These are phyloP conservation scores for Brettanomyces anomalus DNA, from an alignment of 805 yeast genomes.

Conservation along the genomic window DNA sequence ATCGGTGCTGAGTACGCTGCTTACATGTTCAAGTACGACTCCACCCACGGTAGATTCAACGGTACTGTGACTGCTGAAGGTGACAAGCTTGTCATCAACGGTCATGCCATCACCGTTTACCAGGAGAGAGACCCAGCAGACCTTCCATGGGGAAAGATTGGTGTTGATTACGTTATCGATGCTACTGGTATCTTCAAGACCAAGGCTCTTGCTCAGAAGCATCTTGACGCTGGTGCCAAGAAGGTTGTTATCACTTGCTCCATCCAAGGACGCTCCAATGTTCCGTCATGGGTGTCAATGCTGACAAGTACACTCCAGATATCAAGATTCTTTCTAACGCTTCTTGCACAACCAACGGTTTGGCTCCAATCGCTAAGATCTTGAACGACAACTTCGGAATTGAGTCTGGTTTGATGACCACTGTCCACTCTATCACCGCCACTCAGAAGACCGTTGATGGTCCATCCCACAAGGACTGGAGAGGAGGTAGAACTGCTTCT, in stretches of 20 bases:
- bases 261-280: conserved; percentile 92
- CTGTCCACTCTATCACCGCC: conserved; percentile 93
- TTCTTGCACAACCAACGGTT: conserved; percentile 92
- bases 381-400: conserved; percentile 79
- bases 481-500: conserved; percentile 96
- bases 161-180: conserved; percentile 83
- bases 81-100: conserved; percentile 57
- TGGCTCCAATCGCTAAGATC: conserved; percentile 91
- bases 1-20: conserved; percentile 87
- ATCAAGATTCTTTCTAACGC: conserved; percentile 80
- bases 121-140: conserved; percentile 79
- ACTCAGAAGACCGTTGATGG: conserved; percentile 96
- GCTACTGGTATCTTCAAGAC: conserved; percentile 94
- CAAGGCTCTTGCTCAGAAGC: conserved; percentile 71
- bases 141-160: conserved; percentile 81
- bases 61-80: conserved; percentile 62
- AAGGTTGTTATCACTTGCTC: conserved; percentile 92
- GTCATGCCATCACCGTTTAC: conserved; percentile 55
- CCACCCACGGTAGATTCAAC: conserved; percentile 80
- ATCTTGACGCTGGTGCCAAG: conserved; percentile 87
- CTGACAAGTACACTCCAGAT: conserved; percentile 67
- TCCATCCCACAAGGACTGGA: conserved; percentile 97
- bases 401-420: conserved; percentile 91
- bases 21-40: conserved; percentile 92
- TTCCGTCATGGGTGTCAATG: conserved; percentile 89